A percentile compares a stretch with the other conserved stretches of the same genome.
These are phyloP conservation scores for Coemansia sp. DNA, from an alignment of 192 early-diverging fungal genomes.

Conservation along the genomic window DNA sequence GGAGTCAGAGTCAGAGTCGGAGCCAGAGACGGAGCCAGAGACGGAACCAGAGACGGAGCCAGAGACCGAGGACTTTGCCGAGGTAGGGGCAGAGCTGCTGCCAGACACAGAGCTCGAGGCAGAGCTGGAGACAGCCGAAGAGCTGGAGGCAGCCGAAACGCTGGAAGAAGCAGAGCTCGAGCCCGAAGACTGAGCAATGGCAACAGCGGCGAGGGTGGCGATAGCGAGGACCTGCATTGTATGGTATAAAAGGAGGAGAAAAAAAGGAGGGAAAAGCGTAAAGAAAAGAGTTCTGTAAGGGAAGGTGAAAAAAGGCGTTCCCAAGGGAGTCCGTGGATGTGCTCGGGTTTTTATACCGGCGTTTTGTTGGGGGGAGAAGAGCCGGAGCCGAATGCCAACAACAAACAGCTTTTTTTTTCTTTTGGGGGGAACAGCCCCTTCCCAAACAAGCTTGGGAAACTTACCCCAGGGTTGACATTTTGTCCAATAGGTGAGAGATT, in stretches of 20 bases:
- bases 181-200: constrained; percentile 22
- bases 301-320: neutral
- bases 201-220: constrained; percentile 31
- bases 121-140: neutral
- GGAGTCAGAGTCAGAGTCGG: neutral
- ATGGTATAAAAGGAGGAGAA: neutral
- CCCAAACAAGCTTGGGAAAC: no score
- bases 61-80: neutral
- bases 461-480: neutral
- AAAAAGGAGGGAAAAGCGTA: neutral
- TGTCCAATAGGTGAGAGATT: neutral
- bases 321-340: neutral
- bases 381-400: neutral
- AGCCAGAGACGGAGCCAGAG: neutral
- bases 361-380: neutral
- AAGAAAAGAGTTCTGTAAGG: constrained; percentile 3
- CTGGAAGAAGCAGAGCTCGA: neutral
- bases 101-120: neutral
- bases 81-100: neutral
- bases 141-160: neutral
- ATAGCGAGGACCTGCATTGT: constrained; percentile 43
- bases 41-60: neutral
- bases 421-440: no score
- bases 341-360: neutral
- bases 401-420: neutral